Evolutionary conservation across 1,139 yeast genomes (phyloP).

Genomic region (Meyerozyma elateridarum): DNA sequence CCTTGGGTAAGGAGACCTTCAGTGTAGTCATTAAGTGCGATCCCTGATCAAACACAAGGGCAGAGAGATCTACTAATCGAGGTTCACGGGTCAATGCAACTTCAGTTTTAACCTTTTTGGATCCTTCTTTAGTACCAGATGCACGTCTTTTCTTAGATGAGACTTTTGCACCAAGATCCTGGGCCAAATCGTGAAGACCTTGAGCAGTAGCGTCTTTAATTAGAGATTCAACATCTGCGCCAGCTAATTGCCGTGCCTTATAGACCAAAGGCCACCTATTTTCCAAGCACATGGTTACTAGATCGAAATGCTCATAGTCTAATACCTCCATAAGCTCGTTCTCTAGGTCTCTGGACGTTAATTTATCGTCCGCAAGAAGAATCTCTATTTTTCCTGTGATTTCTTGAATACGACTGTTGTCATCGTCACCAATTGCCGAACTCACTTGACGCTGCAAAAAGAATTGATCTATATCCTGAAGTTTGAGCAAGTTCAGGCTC

Average conservation of each 20-base stretch:
- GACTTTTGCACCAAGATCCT: slow-evolving; percentile 20
- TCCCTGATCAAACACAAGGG: slow-evolving; percentile 67
- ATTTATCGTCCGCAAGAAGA: slow-evolving; percentile 14
- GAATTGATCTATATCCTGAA: slow-evolving; percentile 19
- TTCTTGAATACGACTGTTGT: slow-evolving; percentile 15
- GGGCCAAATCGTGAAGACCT: slow-evolving; percentile 19
- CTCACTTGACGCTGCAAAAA: slow-evolving; percentile 22
- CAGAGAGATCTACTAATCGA: slow-evolving; percentile 56
- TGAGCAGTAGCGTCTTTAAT: slow-evolving; percentile 11
- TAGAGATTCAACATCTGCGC: slow-evolving; percentile 23
- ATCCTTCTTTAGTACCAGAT: slow-evolving; percentile 8
- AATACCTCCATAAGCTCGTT: slow-evolving; percentile 47
- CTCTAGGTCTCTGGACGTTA: slow-evolving; percentile 44
- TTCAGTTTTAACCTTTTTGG: slow-evolving; percentile 9
- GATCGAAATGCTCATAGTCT: slow-evolving; percentile 45
- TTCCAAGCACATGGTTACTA: slow-evolving; percentile 45
- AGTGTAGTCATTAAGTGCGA: slow-evolving; percentile 62
- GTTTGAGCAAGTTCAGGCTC: not conserved
- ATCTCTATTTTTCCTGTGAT: slow-evolving; percentile 15
- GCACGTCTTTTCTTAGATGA: slow-evolving; percentile 15
- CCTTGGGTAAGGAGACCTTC: slow-evolving; percentile 72
- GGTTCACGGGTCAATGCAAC: slow-evolving; percentile 34
- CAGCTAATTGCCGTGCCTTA: slow-evolving; percentile 43
- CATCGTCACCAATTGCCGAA: slow-evolving; percentile 11
- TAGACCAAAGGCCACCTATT: slow-evolving; percentile 54